phyloP scores from a whole-genome alignment of 495 filamentous ascomycete species.

The Amphirosellinia nigrospora region DNA sequence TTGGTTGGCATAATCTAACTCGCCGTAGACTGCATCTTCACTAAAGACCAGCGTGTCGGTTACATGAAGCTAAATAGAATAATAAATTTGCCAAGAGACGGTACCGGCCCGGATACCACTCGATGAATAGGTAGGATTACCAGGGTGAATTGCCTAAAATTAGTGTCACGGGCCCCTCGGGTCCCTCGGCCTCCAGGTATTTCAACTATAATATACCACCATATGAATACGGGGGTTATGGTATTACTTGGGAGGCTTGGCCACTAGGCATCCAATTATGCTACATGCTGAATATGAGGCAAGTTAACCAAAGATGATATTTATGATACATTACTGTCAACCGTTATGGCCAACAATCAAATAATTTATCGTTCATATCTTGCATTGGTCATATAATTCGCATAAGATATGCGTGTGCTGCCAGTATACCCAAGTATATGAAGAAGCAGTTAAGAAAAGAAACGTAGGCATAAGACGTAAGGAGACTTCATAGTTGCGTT shows the following conservation, averaged over 20 bases:
- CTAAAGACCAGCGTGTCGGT: slow-evolving; percentile 20
- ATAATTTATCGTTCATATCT: neutral
- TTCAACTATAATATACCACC: neutral
- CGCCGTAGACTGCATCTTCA: slow-evolving; percentile 7
- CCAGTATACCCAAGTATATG: neutral
- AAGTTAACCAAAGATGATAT: neutral
- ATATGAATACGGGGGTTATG: neutral
- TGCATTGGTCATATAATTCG: neutral
- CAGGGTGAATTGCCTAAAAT: neutral
- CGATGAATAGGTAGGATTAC: neutral
- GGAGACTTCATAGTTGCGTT: too few relatives aligned
- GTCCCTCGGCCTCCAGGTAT: neutral
- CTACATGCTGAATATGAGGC: neutral
- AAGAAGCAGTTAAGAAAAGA: too few relatives aligned
- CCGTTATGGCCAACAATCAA: neutral
- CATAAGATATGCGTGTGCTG: neutral
- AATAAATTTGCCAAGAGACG: slow-evolving; percentile 33
- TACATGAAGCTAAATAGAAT: slow-evolving; percentile 30
- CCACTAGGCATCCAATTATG: neutral
- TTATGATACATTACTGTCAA: neutral
- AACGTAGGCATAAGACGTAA: too few relatives aligned
- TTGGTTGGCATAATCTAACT: neutral
- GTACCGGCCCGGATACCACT: slow-evolving; percentile 9
- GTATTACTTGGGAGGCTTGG: neutral
- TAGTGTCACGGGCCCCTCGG: neutral